Evolutionary conservation across 176 grass and related monocot genomes (phyloP).

Genomic region (Echinochloa phyllopogon): DNA sequence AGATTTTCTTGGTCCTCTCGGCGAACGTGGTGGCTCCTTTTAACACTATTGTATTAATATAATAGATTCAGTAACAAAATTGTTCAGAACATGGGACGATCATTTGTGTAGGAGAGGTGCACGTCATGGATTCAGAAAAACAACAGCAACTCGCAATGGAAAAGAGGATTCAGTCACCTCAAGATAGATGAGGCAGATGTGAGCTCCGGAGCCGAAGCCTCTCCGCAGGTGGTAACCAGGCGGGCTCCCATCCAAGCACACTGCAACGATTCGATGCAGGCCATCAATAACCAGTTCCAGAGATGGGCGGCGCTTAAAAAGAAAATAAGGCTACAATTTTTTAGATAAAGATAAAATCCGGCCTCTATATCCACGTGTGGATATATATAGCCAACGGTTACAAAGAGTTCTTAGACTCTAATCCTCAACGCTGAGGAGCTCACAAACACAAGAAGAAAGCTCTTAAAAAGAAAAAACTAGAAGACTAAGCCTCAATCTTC

Average conservation of each 20-base stretch:
- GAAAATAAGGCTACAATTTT: not conserved
- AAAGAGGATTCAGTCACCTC: conserved; percentile 47
- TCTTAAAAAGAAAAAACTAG: no score
- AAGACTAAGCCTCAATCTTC: no score
- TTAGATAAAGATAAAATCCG: no score
- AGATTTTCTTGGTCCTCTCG: no score
- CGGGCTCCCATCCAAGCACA: conserved; percentile 83
- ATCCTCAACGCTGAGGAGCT: no score
- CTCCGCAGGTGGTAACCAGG: conserved; percentile 77
- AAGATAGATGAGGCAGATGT: conserved; percentile 72
- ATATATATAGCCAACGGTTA: no score
- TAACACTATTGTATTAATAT: no score
- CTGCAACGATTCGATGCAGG: conserved; percentile 30
- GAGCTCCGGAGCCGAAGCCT: conserved; percentile 67
- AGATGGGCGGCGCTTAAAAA: not conserved
- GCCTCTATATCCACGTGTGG: no score
- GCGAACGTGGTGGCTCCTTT: no score
- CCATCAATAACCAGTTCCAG: not conserved
- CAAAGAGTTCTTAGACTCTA: no score
- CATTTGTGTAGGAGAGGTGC: not conserved
- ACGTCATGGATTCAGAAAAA: not conserved
- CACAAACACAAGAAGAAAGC: no score
- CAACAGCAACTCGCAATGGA: not conserved
- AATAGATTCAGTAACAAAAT: not conserved
- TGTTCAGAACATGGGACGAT: not conserved